Evolutionary conservation across 192 early-diverging fungal genomes (phyloP).

Genomic region (Coemansia sp.): DNA sequence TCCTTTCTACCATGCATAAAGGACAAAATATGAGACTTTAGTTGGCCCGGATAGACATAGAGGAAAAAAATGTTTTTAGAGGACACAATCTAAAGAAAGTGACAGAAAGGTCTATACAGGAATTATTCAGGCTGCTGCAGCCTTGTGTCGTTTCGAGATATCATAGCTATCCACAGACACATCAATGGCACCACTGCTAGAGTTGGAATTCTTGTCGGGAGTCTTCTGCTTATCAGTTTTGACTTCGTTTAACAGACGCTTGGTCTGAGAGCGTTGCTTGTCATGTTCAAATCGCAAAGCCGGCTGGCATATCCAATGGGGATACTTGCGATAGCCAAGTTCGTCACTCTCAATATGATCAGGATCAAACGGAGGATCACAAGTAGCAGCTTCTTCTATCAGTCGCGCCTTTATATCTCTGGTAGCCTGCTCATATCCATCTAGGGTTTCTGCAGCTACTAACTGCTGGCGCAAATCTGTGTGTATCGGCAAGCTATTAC

Average conservation of each 20-base stretch:
- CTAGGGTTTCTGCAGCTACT: constrained; percentile 58
- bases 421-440: constrained; percentile 56
- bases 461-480: constrained; percentile 77
- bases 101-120: too few relatives aligned
- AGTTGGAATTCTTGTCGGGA: background rate
- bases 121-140: too few relatives aligned
- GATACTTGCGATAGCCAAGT: constrained; percentile 57
- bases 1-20: too few relatives aligned
- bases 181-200: background rate
- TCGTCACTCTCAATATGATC: constrained; percentile 30
- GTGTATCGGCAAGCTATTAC: constrained; percentile 69
- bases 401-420: constrained; percentile 54
- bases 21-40: too few relatives aligned
- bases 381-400: constrained; percentile 16
- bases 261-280: constrained; percentile 42
- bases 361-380: constrained; percentile 23
- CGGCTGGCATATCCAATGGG: constrained; percentile 63
- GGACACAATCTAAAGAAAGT: too few relatives aligned
- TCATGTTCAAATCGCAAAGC: constrained; percentile 57
- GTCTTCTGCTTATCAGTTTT: background rate
- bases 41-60: too few relatives aligned
- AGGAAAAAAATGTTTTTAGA: too few relatives aligned
- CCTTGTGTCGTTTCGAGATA: too few relatives aligned
- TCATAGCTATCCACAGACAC: background rate
- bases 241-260: constrained; percentile 48